A percentile compares a stretch with the other conserved stretches of the same genome.
Conservation (phyloP, 2,329 filamentous ascomycete genomes). For the Chrysosporium keratinophilum region DNA sequence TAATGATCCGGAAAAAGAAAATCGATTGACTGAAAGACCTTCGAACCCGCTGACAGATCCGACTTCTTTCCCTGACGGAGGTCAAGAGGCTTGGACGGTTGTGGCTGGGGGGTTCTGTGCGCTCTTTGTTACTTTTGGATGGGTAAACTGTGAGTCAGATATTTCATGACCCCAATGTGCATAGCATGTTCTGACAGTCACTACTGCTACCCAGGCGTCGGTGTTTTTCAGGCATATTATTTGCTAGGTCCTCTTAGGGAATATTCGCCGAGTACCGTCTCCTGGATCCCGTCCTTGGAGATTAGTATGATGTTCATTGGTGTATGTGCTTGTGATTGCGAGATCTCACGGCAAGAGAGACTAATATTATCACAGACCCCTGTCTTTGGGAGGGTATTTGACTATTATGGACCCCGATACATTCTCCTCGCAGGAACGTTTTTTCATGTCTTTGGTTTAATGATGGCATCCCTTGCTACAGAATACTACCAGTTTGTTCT, state of each 20-base stretch:
- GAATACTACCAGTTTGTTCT: conserved; percentile 50
- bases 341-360: too few species aligned
- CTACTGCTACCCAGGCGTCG: too few species aligned
- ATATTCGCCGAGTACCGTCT: conserved; percentile 46
- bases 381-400: too few species aligned
- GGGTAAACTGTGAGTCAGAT: conserved; percentile 37
- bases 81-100: conserved; percentile 30
- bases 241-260: conserved; percentile 38
- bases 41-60: conserved; percentile 10
- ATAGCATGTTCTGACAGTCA: conserved; percentile 25
- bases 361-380: too few species aligned
- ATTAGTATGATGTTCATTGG: conserved; percentile 45
- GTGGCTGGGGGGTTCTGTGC: conserved; percentile 42
- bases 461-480: conserved; percentile 47
- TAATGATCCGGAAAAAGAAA: too few species aligned
- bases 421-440: conserved; percentile 34
- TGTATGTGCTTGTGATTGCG: conserved; percentile 24
- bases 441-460: conserved; percentile 48
- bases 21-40: background rate
- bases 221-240: conserved; percentile 52
- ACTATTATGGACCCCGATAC: too few species aligned
- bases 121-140: conserved; percentile 43
- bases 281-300: conserved; percentile 53
- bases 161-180: conserved; percentile 18
- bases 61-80: conserved; percentile 23